Evolutionary conservation across 2,329 filamentous ascomycete genomes (phyloP).

Genomic region (Neonectria hederae): DNA sequence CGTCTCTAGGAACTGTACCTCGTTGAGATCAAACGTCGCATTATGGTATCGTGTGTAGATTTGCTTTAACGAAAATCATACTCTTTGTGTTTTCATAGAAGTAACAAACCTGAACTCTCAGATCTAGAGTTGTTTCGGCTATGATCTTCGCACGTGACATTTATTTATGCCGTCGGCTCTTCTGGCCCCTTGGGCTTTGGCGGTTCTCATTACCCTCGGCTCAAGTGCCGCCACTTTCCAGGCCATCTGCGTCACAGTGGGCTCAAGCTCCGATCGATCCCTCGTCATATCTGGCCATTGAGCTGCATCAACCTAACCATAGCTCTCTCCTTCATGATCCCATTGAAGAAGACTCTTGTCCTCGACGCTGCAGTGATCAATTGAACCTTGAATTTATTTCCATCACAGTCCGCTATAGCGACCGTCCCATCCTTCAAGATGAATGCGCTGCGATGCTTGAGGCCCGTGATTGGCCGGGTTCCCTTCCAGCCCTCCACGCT

Average conservation of each 20-base stretch:
- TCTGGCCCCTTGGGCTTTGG: constrained; percentile 28
- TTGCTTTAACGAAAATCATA: not conserved
- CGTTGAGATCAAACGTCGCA: not conserved
- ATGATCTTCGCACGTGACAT: constrained; percentile 32
- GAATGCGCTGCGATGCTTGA: constrained; percentile 66
- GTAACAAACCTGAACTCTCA: not conserved
- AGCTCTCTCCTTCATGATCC: not conserved
- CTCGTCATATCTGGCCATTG: constrained; percentile 17
- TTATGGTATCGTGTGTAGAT: not conserved
- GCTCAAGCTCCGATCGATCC: constrained; percentile 35
- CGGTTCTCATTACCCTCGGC: constrained; percentile 42
- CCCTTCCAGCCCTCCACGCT: constrained; percentile 65
- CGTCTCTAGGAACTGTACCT: not conserved
- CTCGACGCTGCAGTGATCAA: constrained; percentile 5
- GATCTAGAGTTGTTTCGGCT: not conserved
- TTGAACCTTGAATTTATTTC: constrained; percentile 3
- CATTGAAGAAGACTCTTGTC: not conserved
- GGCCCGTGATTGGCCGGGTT: constrained; percentile 61
- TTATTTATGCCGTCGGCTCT: constrained; percentile 32
- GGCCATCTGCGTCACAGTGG: constrained; percentile 40
- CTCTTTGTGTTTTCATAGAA: not conserved
- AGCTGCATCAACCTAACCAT: constrained; percentile 17
- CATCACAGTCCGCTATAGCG: not conserved
- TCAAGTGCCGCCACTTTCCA: constrained; percentile 37
- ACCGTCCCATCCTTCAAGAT: constrained; percentile 44